Evolutionary conservation across 2,329 filamentous ascomycete genomes (phyloP), one percentile per base, ranked within the genome.

Genomic region (Ceratocystis harringtonii): DNA sequence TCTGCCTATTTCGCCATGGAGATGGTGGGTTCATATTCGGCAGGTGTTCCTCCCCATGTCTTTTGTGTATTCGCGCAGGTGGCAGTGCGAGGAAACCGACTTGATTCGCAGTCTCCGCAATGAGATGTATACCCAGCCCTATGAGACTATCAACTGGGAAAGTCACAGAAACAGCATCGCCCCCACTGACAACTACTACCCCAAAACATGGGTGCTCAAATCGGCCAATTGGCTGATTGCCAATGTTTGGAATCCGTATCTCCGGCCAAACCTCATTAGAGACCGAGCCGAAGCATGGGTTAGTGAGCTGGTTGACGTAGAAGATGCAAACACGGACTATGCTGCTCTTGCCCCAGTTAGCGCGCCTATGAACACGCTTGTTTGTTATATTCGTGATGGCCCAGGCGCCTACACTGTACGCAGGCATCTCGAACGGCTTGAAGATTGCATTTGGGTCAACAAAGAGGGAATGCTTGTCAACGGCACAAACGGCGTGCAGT

Each of bases 21-120:
- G 90, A 69, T 96, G 92, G 92, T 96, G 92, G 92, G 89, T 97
- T 71, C 94, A 99, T 71, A 96, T 96, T 75, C 90, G 94, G n/a
- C 85, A 89, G 75, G 92, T 99, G n/a, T 96, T 92, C 71, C 74
- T 96, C 61, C 88, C 92, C 4, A 96, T 97, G 90, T 85, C 88
- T 0, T 96, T 88, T 72, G 75, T 97, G 52, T 96, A 88, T 78
- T 95, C 91, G 0, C 90, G 88, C 77, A 81, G 81, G 69, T 96
- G 90, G 85, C 81, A 80, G 32, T 88, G 87, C 69, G 88, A 90
- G 17, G 80, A 88, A 70, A 92, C 89, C 50, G 83, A 87, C 3
- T 74, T 95, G 1, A 89, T 88, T 63, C 82, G 82, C 25, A 82
- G 84, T 65, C 75, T 99, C 50, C 85, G 87, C 25, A 78, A 92